Evolutionary conservation across 139 green algal genomes (phyloP).

Genomic region (Raphidocelis subcapitata): DNA sequence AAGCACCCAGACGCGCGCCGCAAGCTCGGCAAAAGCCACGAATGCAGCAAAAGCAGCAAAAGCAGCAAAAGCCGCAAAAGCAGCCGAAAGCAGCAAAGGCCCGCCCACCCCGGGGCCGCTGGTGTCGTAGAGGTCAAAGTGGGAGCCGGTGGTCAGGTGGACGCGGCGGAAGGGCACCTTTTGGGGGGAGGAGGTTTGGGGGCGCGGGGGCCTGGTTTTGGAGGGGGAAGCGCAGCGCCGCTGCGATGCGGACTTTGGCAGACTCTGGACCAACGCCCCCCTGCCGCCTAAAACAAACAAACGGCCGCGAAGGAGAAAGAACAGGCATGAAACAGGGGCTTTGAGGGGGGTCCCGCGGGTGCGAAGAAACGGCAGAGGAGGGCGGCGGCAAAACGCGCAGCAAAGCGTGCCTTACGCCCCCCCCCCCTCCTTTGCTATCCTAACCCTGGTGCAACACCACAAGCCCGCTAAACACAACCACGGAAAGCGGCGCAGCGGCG

Average conservation of each 20-base stretch:
- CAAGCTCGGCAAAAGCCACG: too few species aligned
- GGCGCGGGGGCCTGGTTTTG: not conserved
- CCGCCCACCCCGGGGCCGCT: conserved; percentile 74
- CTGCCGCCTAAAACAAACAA: not conserved
- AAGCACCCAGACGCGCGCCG: too few species aligned
- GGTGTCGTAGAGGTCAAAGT: conserved; percentile 93
- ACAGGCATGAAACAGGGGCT: conserved; percentile 26
- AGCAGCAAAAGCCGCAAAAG: too few species aligned
- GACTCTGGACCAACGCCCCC: not conserved
- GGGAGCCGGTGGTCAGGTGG: conserved; percentile 69
- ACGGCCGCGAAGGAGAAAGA: not conserved
- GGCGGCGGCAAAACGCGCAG: too few species aligned
- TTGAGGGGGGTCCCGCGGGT: conserved; percentile 6
- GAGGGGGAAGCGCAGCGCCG: not conserved
- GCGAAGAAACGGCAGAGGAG: not conserved
- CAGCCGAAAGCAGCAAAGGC: not conserved
- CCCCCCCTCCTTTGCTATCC: too few species aligned
- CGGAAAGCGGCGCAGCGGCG: too few species aligned
- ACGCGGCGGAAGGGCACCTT: conserved; percentile 88
- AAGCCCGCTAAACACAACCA: too few species aligned
- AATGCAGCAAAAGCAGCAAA: too few species aligned
- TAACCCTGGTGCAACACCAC: too few species aligned
- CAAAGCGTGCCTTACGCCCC: too few species aligned
- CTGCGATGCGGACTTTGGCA: not conserved
- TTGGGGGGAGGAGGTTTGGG: not conserved